These are phyloP conservation scores for Tephrocybe rancida DNA, from an alignment of 768 basidiomycete species.

Conservation along the genomic window DNA sequence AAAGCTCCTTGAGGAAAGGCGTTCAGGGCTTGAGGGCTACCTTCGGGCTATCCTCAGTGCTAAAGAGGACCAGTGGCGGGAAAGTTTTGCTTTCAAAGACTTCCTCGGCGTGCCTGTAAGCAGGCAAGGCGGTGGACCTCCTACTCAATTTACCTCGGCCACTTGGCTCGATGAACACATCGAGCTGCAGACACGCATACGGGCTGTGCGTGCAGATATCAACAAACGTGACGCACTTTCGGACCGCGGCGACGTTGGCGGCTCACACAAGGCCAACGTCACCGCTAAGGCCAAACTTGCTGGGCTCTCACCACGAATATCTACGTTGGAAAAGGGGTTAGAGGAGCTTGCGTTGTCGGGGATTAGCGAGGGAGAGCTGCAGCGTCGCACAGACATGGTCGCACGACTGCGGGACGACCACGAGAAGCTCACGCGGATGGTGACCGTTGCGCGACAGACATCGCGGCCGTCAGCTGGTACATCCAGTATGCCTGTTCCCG, in stretches of 20 bases:
- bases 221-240: slow-evolving; percentile 87
- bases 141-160: slow-evolving; percentile 65
- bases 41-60: slow-evolving; percentile 83
- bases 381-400: slow-evolving; percentile 87
- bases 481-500: slow-evolving; percentile 42
- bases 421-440: slow-evolving; percentile 85
- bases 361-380: slow-evolving; percentile 90
- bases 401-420: slow-evolving; percentile 88
- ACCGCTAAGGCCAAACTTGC: slow-evolving; percentile 86
- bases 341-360: slow-evolving; percentile 65
- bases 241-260: slow-evolving; percentile 70
- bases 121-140: slow-evolving; percentile 42
- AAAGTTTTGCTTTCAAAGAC: slow-evolving; percentile 75
- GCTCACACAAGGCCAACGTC: slow-evolving; percentile 79
- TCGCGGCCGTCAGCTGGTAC: slow-evolving; percentile 34
- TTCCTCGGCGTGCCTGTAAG: slow-evolving; percentile 86
- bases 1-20: slow-evolving; percentile 76
- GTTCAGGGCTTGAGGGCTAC: slow-evolving; percentile 77
- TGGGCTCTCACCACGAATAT: slow-evolving; percentile 73
- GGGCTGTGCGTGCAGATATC: slow-evolving; percentile 84
- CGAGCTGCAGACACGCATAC: slow-evolving; percentile 72
- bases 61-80: slow-evolving; percentile 84
- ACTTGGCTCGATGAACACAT: slow-evolving; percentile 92
- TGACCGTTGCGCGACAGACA: slow-evolving; percentile 69
- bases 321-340: slow-evolving; percentile 69